These are phyloP conservation scores for Wickerhamiella pararugosa DNA, from an alignment of 1,139 yeast genomes.

Conservation along the genomic window DNA sequence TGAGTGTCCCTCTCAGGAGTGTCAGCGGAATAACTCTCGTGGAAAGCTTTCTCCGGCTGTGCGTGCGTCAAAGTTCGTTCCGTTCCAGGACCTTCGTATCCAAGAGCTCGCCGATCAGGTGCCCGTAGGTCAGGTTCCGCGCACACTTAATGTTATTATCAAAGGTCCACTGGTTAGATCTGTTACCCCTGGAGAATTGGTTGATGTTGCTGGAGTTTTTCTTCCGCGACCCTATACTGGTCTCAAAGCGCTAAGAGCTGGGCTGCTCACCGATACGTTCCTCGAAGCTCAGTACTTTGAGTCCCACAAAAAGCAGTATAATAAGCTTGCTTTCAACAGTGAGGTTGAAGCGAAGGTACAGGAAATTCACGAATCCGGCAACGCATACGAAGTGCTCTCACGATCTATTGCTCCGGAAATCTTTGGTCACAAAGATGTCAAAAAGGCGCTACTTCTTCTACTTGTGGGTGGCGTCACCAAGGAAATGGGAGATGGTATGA, in stretches of 20 bases:
- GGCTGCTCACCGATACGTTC: constrained; percentile 85
- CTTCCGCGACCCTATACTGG: constrained; percentile 95
- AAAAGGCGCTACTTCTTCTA: constrained; percentile 70
- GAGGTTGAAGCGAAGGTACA: constrained; percentile 41
- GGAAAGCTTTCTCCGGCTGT: constrained; percentile 90
- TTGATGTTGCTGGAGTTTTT: constrained; percentile 82
- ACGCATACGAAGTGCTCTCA: constrained; percentile 67
- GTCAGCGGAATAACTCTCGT: constrained; percentile 62
- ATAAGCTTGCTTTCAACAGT: constrained; percentile 29
- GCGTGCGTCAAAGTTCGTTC: constrained; percentile 85
- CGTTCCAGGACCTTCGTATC: constrained; percentile 88
- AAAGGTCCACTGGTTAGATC: constrained; percentile 82
- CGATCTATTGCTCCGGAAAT: constrained; percentile 95
- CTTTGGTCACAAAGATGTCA: constrained; percentile 85
- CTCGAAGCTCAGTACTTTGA: constrained; percentile 72
- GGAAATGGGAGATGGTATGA: constrained; percentile 90
- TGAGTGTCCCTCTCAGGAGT: constrained; percentile 74
- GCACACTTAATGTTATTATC: constrained; percentile 68
- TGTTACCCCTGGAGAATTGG: constrained; percentile 88
- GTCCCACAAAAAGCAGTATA: constrained; percentile 85
- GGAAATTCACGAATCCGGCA: constrained; percentile 41
- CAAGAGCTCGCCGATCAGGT: constrained; percentile 95
- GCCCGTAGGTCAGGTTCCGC: constrained; percentile 95
- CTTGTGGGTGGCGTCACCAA: constrained; percentile 94
- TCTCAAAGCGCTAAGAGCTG: constrained; percentile 80